Evolutionary conservation across 1,284 basidiomycete species (phyloP), one percentile per base, ranked within the genome.

Genomic region (Cutaneotrichosporon cutaneum): DNA sequence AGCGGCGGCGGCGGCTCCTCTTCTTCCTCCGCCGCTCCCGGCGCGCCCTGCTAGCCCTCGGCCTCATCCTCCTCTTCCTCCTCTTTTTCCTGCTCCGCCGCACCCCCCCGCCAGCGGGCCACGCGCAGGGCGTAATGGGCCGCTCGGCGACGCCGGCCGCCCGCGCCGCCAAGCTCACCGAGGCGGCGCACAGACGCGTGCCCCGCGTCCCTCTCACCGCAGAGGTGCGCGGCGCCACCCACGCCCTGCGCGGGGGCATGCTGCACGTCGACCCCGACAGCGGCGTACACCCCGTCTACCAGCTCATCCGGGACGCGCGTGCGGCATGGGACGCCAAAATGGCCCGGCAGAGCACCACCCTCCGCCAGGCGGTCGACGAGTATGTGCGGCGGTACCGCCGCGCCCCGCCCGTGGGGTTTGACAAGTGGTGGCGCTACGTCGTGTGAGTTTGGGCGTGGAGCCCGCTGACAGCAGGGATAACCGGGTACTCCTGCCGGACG

Each of bases 361-460:
- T 88, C 5, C 73, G 78, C 24, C 77, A 84, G 59, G 86, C 86
- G 8, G 82, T 82, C 1, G 72, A 71, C 16, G 85, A 86, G 69
- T 88, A 88, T 74, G 76, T 78, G 60, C 74, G 69, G 22, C 61
- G 76, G 22, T 71, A 74, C 58, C 32, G 61, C 3, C 66, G 69
- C 7, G 44, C 79, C 30, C 85, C 86, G 0, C 85, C 85, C 1
- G 72, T 72, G 48, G 85, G 85, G 1, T 87, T 87, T 65, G 85
- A 87, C 61, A 75, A 72, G 61, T 80, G 79, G 78, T 88, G 87
- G 87, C 70, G 73, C 13, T 88, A 86, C 65, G 83, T 85, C 4
- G 69, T 82, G 61, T 77, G 53, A 67, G 75, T 73, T 4, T 35
- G 4, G 30, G 13, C 18, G 24, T 35, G 8, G 21, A 26, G 18